These are phyloP conservation scores for Aspergillus leporis DNA, from an alignment of 495 filamentous ascomycete species.

Conservation along the genomic window DNA sequence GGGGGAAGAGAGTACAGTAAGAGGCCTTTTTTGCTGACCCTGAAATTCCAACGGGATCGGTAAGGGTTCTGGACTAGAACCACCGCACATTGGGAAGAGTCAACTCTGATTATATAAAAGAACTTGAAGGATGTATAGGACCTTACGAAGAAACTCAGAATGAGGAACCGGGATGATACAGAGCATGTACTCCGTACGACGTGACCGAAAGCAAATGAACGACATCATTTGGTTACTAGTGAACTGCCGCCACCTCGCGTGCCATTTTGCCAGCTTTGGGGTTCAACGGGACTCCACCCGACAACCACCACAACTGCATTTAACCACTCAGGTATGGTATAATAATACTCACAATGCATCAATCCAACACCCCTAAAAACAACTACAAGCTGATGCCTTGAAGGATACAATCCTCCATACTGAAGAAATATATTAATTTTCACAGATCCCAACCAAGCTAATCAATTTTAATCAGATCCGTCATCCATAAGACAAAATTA, in stretches of 20 bases:
- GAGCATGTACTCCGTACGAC: not conserved
- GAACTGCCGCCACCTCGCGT: not conserved
- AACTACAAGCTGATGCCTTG: not conserved
- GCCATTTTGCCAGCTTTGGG: not conserved
- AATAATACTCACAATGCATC: too few species aligned
- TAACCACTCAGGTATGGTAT: not conserved
- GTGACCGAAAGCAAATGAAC: too few species aligned
- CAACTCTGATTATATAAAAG: too few species aligned
- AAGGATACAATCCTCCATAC: too few species aligned
- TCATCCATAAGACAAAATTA: too few species aligned
- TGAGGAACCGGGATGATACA: not conserved
- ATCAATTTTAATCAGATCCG: too few species aligned
- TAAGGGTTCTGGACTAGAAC: not conserved
- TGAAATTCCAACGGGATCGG: not conserved
- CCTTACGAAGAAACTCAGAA: too few species aligned
- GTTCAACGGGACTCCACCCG: not conserved
- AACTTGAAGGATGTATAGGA: too few species aligned
- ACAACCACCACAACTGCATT: too few species aligned
- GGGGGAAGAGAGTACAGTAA: not conserved
- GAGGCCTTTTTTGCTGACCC: not conserved
- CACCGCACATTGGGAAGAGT: not conserved
- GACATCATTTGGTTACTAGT: not conserved
- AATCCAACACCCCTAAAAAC: too few species aligned
- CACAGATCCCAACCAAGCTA: too few species aligned
- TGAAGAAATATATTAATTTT: too few species aligned